A percentile compares a stretch with the other conserved stretches of the same genome.
Conservation (phyloP, 768 basidiomycete genomes). For the Suillus luteus region DNA sequence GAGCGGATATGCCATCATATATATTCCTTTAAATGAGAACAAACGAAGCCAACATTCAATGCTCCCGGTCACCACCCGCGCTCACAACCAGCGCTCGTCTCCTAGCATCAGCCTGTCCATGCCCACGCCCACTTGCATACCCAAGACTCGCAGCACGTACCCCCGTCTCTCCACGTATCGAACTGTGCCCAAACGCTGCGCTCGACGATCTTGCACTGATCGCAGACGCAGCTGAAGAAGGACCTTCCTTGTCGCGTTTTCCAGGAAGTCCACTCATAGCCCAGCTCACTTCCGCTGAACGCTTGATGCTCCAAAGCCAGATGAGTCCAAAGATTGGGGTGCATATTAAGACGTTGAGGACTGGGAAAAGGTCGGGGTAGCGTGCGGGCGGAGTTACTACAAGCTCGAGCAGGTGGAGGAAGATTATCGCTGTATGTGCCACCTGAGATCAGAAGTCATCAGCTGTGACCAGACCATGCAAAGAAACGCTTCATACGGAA, state of each 20-base stretch:
- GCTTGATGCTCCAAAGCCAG: conserved; percentile 92
- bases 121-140: conserved; percentile 20
- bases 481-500: conserved; percentile 37
- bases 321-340: conserved; percentile 77
- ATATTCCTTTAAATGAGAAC: not conserved
- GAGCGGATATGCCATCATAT: not conserved
- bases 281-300: conserved; percentile 80
- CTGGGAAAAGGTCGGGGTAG: conserved; percentile 84
- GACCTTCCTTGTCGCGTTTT: conserved; percentile 15
- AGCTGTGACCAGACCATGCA: not conserved
- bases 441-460: conserved; percentile 33
- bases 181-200: not conserved
- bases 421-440: conserved; percentile 54
- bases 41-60: conserved; percentile 11
- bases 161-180: conserved; percentile 22
- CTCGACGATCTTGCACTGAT: not conserved
- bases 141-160: conserved; percentile 32
- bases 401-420: conserved; percentile 67
- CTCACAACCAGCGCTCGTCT: conserved; percentile 28
- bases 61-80: conserved; percentile 20
- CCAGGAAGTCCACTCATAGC: conserved; percentile 59
- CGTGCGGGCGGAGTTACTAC: conserved; percentile 64
- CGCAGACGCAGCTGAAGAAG: not conserved
- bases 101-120: conserved; percentile 22
- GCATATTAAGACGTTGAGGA: conserved; percentile 81